Base-by-base conservation (phyloP, 192 early-diverging fungal genomes). In the Coemansia umbellata region DNA sequence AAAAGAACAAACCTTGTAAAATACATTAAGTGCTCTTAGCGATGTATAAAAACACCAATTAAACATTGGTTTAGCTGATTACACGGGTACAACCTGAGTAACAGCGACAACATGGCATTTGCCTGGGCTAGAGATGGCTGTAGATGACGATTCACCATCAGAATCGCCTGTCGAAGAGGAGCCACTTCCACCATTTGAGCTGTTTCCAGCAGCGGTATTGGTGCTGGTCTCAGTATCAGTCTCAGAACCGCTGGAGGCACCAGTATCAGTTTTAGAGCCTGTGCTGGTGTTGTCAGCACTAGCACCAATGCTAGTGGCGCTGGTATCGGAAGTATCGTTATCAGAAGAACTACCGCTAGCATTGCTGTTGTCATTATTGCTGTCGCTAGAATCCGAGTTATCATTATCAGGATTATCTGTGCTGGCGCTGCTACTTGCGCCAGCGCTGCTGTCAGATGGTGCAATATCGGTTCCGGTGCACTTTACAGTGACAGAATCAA, bases 401-500 rank as follows among this genome's bases (percentile, higher is more conserved):
- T n/a, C n/a, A 3, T n/a, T 35, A n/a, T 4, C 33, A 35, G 37
- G 18, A 10, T 26, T 45, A 7, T 3, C 26, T 28, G 13, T 21
- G 13, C 39, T 26, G 24, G 43, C n/a, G 43, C 43, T 45, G 3
- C 13, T 28, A 3, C 4, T 9, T 13, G 24, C 43, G 17, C 15
- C 43, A 13, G 43, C 24, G 24, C 23, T 28, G 28, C 28, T n/a
- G 43, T 22, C 24, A 28, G 43, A 45, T 11, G 23, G 9, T 4
- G 43, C 14, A 1, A 14, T n/a, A 11, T 45, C 43, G 24, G 3
- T n/a, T 28, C 22, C 43, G 24, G 14, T 45, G 51, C 83, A 82
- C 48, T 66, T 53, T 44, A 82, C 54, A n/a, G 69, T 58, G 5
- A 84, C 71, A 48, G 60, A 73, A 41, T 82, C 79, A 14, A 84